Conservation (phyloP, 1,284 basidiomycete genomes). For the Rhodotorula sp. region DNA sequence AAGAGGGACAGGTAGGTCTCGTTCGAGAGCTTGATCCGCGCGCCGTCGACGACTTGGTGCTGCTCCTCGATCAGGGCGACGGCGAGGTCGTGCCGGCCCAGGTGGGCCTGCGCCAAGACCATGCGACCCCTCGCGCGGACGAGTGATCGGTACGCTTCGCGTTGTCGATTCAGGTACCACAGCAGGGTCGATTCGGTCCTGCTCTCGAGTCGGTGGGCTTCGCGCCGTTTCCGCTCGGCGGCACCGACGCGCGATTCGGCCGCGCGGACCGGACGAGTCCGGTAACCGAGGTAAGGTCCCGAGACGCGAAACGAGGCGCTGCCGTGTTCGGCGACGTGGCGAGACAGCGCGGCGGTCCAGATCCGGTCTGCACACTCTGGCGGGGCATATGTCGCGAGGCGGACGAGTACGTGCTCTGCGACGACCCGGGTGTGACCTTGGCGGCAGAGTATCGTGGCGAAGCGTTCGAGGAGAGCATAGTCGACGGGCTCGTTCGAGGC, state of each 20-base stretch:
- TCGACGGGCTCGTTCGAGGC: neutral
- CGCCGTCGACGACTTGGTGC: neutral
- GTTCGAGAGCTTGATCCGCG: neutral
- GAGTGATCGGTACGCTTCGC: neutral
- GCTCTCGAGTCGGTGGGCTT: neutral
- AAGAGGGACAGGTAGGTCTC: neutral
- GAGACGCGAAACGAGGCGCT: neutral
- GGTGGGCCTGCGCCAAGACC: slow-evolving; percentile 3
- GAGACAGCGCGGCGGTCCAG: neutral
- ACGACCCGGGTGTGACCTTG: slow-evolving; percentile 20
- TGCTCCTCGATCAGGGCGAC: neutral
- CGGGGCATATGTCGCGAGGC: slow-evolving; percentile 1
- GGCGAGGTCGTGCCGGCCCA: slow-evolving; percentile 11
- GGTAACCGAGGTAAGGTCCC: neutral
- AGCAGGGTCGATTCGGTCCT: neutral
- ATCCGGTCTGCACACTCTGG: neutral
- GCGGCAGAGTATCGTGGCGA: neutral
- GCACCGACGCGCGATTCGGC: neutral
- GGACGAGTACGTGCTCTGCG: slow-evolving; percentile 5
- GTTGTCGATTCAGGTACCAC: slow-evolving; percentile 3
- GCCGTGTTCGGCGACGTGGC: neutral
- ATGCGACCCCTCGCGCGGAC: neutral
- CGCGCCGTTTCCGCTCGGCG: neutral
- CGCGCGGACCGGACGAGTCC: neutral
- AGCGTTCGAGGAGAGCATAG: neutral